Evolutionary conservation across 2,329 filamentous ascomycete species (phyloP).

Genomic region (Trichoderma lentiforme): DNA sequence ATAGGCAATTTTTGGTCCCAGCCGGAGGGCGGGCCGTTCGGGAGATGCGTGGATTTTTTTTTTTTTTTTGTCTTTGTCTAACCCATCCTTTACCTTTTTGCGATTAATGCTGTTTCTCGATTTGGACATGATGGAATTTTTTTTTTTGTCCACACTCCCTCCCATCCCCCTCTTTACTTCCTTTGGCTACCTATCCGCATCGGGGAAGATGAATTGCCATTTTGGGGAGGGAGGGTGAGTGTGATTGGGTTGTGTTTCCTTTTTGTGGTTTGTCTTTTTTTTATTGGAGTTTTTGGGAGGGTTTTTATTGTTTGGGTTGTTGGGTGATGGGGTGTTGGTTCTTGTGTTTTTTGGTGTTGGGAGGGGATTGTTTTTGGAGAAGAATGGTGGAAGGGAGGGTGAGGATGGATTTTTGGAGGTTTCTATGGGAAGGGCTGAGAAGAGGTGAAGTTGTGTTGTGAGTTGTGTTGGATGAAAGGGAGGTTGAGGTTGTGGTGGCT

Average conservation of each 20-base stretch:
- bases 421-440: neutral
- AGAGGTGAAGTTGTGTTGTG: neutral
- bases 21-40: neutral
- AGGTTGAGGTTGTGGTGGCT: neutral
- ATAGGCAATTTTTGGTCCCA: slow-evolving; percentile 13
- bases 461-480: neutral
- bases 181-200: slow-evolving; percentile 12
- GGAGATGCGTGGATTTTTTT: neutral
- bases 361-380: neutral
- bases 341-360: neutral
- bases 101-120: neutral
- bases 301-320: neutral
- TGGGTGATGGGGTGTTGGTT: neutral
- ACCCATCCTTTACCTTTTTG: slow-evolving; percentile 16
- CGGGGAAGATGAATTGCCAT: slow-evolving; percentile 19
- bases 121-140: neutral
- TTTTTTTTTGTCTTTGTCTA: neutral
- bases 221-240: slow-evolving; percentile 15
- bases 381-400: neutral
- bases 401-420: neutral
- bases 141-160: neutral
- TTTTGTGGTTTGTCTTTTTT: neutral
- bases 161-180: neutral
- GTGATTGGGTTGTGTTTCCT: slow-evolving; percentile 15
- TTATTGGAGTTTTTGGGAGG: neutral